These are phyloP conservation scores for Podaxis rugospora DNA, from an alignment of 768 basidiomycete species.

Conservation along the genomic window DNA sequence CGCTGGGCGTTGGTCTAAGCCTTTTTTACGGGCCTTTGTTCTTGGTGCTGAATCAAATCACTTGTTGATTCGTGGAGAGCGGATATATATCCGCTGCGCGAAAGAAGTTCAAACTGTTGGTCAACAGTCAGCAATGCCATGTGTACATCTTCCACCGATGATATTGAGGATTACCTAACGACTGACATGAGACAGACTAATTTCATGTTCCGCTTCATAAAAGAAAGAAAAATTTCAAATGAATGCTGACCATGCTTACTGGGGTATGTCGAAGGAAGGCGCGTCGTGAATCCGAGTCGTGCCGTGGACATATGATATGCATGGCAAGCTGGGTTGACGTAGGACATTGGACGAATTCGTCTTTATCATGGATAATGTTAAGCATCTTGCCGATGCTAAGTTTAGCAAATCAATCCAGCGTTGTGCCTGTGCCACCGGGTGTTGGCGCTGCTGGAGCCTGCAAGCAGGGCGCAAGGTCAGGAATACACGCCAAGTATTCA, in stretches of 20 bases:
- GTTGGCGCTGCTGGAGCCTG: background rate
- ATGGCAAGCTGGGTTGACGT: background rate
- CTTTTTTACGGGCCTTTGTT: background rate
- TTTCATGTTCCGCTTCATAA: background rate
- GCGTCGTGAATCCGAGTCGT: background rate
- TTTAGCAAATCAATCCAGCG: background rate
- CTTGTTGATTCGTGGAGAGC: background rate
- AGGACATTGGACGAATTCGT: background rate
- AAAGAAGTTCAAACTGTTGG: background rate
- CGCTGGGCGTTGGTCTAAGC: background rate
- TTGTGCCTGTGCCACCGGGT: background rate
- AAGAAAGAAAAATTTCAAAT: conserved; percentile 4
- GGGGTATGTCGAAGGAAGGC: background rate
- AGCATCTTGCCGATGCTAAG: background rate
- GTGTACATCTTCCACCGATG: background rate
- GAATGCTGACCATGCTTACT: background rate
- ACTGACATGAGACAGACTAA: background rate
- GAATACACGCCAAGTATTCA: background rate
- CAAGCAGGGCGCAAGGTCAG: background rate
- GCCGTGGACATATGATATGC: background rate
- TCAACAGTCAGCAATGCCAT: background rate
- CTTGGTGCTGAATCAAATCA: background rate
- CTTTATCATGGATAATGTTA: background rate
- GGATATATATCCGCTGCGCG: background rate
- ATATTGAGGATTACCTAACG: conserved; percentile 1